Evolutionary conservation across 805 yeast genomes (phyloP).

Genomic region (Cyberlindnera maritima): DNA sequence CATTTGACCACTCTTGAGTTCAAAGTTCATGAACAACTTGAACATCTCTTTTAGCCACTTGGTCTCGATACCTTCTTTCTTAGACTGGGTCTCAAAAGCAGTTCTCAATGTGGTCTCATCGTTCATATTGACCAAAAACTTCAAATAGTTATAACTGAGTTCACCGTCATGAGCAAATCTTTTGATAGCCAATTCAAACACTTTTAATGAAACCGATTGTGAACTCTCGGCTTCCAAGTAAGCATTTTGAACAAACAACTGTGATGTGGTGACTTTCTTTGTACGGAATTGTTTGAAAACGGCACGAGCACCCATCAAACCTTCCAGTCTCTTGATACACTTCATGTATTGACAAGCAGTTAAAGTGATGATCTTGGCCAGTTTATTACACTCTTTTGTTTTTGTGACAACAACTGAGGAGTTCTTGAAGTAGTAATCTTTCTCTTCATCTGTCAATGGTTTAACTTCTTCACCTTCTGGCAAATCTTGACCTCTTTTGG

Average conservation of each 20-base stretch:
- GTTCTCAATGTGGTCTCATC: conserved; percentile 74
- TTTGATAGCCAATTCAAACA: conserved; percentile 78
- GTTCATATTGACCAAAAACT: conserved; percentile 64
- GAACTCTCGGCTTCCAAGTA: conserved; percentile 66
- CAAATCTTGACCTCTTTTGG: conserved; percentile 12
- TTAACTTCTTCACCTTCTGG: conserved; percentile 7
- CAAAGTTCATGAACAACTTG: conserved; percentile 62
- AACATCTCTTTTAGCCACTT: conserved; percentile 45
- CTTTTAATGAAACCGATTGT: conserved; percentile 61
- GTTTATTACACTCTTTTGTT: conserved; percentile 11
- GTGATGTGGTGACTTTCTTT: conserved; percentile 56
- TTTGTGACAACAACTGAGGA: conserved; percentile 13
- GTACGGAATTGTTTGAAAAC: conserved; percentile 67
- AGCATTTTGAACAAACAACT: conserved; percentile 80
- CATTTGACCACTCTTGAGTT: conserved; percentile 67
- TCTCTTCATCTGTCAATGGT: conserved; percentile 10
- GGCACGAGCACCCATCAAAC: conserved; percentile 68
- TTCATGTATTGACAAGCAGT: conserved; percentile 71
- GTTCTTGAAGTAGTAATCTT: conserved; percentile 12
- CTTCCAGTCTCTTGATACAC: conserved; percentile 62
- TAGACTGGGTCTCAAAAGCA: conserved; percentile 72
- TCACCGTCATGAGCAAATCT: conserved; percentile 51
- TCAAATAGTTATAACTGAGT: conserved; percentile 66
- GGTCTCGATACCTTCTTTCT: conserved; percentile 24
- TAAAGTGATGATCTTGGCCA: conserved; percentile 49